These are phyloP conservation scores for Euphrasia confusa DNA, from an alignment of 257 asterid genomes.

Conservation along the genomic window DNA sequence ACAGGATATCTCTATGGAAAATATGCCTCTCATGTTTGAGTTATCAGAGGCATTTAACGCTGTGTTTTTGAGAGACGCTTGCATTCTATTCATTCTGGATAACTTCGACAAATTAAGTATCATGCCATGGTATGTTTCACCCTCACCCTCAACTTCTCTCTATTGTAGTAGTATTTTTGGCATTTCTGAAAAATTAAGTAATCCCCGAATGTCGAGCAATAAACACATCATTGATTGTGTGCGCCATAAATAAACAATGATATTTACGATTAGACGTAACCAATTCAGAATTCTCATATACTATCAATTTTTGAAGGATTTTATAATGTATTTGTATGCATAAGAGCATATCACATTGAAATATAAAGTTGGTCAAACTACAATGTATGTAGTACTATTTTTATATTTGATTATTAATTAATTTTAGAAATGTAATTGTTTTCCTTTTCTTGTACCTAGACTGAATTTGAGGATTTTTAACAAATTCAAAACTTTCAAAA, in stretches of 20 bases:
- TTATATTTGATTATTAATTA: too few species aligned
- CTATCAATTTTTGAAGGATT: too few species aligned
- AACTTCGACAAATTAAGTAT: constrained; percentile 54
- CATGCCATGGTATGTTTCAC: constrained; percentile 59
- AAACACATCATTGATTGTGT: not conserved
- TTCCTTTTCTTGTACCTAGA: not conserved
- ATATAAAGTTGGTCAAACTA: too few species aligned
- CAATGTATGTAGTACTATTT: too few species aligned
- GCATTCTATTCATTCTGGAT: constrained; percentile 76
- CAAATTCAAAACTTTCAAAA: not conserved
- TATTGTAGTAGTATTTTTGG: not conserved
- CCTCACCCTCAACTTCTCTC: not conserved
- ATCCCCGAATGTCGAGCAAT: too few species aligned
- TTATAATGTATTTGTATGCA: too few species aligned
- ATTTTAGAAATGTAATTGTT: not conserved
- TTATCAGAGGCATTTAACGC: constrained; percentile 94
- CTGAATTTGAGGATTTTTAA: not conserved
- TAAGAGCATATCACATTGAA: too few species aligned
- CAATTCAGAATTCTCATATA: too few species aligned
- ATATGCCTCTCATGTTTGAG: constrained; percentile 81
- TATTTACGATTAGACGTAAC: too few species aligned
- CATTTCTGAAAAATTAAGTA: too few species aligned
- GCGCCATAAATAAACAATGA: too few species aligned
- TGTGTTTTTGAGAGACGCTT: constrained; percentile 61
- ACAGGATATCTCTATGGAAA: constrained; percentile 80